Evolutionary conservation across 2,329 filamentous ascomycete species (phyloP).

Genomic region (Epichloe sylvatica): DNA sequence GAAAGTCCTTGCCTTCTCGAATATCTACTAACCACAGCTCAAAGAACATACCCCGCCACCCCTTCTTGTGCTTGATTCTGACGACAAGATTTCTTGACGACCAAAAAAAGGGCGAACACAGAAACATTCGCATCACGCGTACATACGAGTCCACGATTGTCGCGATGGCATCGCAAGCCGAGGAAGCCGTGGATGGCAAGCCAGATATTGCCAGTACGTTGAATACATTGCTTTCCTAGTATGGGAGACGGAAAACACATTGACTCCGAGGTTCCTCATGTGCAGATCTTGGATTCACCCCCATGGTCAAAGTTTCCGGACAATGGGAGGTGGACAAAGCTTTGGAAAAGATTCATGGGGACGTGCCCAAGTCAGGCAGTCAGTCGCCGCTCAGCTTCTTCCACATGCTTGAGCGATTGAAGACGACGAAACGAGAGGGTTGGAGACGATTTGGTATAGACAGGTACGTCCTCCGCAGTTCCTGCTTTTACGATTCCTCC

Average conservation of each 20-base stretch:
- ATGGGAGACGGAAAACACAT: no score
- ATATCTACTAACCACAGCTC: no score
- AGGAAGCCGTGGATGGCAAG: conserved; percentile 9
- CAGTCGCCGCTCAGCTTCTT: conserved; percentile 79
- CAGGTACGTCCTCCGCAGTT: conserved; percentile 23
- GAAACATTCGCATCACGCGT: no score
- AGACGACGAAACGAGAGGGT: conserved; percentile 91
- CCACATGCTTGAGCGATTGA: conserved; percentile 83
- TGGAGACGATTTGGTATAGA: conserved; percentile 80
- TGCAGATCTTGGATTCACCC: conserved; percentile 22
- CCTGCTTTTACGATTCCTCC: neutral
- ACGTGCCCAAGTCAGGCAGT: conserved; percentile 42
- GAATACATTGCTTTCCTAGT: neutral
- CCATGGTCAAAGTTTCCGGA: conserved; percentile 26
- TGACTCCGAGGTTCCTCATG: neutral
- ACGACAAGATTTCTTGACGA: neutral
- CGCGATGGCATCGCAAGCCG: conserved; percentile 18
- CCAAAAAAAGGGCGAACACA: no score
- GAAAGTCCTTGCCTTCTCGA: no score
- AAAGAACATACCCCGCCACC: no score
- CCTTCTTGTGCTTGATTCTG: no score
- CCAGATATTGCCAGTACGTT: conserved; percentile 14
- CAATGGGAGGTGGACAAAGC: conserved; percentile 48
- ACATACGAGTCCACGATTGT: neutral
- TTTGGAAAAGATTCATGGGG: conserved; percentile 46